phyloP scores from a whole-genome alignment of 352 stramenopile genomes.

The Pythium biforme region DNA sequence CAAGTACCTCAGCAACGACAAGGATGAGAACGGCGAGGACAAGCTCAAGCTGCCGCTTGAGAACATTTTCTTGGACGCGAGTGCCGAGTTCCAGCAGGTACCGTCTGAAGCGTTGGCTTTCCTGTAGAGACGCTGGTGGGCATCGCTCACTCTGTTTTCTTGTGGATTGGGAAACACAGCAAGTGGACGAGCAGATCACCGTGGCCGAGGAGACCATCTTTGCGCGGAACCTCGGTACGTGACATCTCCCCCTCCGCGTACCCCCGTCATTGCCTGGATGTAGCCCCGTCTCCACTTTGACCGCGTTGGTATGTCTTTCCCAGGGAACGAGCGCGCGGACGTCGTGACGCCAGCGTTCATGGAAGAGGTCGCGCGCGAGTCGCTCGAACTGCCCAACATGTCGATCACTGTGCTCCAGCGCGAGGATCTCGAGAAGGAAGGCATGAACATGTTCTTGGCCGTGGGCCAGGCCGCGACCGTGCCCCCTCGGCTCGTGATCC shows the following conservation, averaged over 20 bases:
- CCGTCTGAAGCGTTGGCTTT: too few species aligned
- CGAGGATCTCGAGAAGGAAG: constrained; percentile 70
- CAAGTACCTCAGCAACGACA: constrained; percentile 65
- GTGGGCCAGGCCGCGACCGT: constrained; percentile 74
- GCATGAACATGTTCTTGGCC: constrained; percentile 85
- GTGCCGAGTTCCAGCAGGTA: constrained; percentile 58
- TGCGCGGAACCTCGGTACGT: constrained; percentile 71
- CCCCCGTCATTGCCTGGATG: too few species aligned
- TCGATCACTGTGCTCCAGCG: constrained; percentile 75
- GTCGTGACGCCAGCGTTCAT: constrained; percentile 81
- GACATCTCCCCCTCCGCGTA: too few species aligned
- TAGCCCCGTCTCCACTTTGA: not conserved
- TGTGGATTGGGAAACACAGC: constrained; percentile 24
- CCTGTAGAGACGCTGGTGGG: too few species aligned
- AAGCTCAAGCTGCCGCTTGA: constrained; percentile 69
- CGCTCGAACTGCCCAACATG: constrained; percentile 75
- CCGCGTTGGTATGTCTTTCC: not conserved
- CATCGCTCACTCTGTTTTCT: too few species aligned
- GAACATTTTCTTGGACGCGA: constrained; percentile 58
- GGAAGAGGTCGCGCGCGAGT: constrained; percentile 67
- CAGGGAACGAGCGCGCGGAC: constrained; percentile 76
- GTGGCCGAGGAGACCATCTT: constrained; percentile 85
- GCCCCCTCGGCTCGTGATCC: constrained; percentile 78
- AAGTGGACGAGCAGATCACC: constrained; percentile 57
- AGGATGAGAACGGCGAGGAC: constrained; percentile 55